A percentile compares a stretch with the other conserved stretches of the same genome.
Evolutionary conservation across 2,329 filamentous ascomycete genomes (phyloP).

Genomic region (Cadophora luteo-olivacea): DNA sequence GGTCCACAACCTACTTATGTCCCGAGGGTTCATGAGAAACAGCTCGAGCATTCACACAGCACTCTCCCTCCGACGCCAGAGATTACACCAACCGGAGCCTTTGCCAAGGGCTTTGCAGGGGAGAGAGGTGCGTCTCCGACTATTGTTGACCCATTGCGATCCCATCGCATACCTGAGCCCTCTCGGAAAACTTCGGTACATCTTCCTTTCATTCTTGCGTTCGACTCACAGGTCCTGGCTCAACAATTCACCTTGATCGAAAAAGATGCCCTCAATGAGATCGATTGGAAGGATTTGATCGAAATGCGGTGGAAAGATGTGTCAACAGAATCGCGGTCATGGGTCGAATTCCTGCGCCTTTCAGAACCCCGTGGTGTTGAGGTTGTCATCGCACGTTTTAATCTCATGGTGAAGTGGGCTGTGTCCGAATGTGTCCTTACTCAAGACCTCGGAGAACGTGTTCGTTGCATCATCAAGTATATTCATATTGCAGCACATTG

Average conservation of each 20-base stretch:
- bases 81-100: slow-evolving; percentile 39
- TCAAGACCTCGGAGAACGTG: slow-evolving; percentile 72
- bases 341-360: slow-evolving; percentile 81
- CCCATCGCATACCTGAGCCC: slow-evolving; percentile 38
- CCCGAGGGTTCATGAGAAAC: slow-evolving; percentile 46
- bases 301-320: slow-evolving; percentile 83
- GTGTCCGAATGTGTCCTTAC: slow-evolving; percentile 82
- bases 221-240: slow-evolving; percentile 78
- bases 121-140: slow-evolving; percentile 33
- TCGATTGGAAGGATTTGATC: slow-evolving; percentile 87
- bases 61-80: slow-evolving; percentile 43
- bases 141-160: slow-evolving; percentile 36
- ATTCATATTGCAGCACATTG: slow-evolving; percentile 83
- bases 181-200: slow-evolving; percentile 53
- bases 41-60: slow-evolving; percentile 25
- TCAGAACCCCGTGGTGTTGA: slow-evolving; percentile 78
- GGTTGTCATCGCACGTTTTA: slow-evolving; percentile 85
- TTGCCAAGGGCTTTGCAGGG: slow-evolving; percentile 26
- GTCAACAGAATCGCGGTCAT: slow-evolving; percentile 71
- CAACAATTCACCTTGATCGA: slow-evolving; percentile 87
- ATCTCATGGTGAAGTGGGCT: slow-evolving; percentile 87
- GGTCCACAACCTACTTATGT: slow-evolving; percentile 48
- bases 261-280: slow-evolving; percentile 84
- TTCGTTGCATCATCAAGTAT: slow-evolving; percentile 78
- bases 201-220: slow-evolving; percentile 80